These are phyloP conservation scores for Whalleya microplaca DNA, from an alignment of 2,329 filamentous ascomycete genomes.

Conservation along the genomic window DNA sequence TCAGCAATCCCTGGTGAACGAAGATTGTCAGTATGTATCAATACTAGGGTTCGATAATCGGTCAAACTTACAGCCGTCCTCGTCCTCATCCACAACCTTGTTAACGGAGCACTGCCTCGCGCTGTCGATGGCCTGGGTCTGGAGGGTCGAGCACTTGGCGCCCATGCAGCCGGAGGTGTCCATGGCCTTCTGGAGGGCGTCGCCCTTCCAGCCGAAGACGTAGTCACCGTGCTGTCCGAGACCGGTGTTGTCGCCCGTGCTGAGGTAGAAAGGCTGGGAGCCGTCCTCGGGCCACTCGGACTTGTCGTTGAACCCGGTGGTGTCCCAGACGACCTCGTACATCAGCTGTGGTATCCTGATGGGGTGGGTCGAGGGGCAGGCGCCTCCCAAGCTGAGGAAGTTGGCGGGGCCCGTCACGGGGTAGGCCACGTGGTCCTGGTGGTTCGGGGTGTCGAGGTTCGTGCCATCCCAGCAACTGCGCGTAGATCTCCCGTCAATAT, in stretches of 20 bases:
- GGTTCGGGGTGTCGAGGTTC: constrained; percentile 51
- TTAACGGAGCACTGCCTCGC: constrained; percentile 38
- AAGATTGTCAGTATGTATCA: constrained; percentile 3
- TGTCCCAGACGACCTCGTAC: constrained; percentile 53
- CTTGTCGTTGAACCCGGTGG: constrained; percentile 43
- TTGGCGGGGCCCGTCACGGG: constrained; percentile 48
- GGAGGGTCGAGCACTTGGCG: constrained; percentile 39
- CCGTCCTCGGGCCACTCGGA: constrained; percentile 43
- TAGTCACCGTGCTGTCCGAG: constrained; percentile 49
- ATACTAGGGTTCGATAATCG: neutral
- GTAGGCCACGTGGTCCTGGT: constrained; percentile 56
- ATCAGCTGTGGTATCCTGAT: constrained; percentile 51
- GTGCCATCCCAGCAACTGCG: constrained; percentile 57
- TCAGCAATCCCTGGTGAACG: constrained; percentile 30
- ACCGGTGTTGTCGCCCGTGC: constrained; percentile 44
- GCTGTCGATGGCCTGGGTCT: constrained; percentile 39
- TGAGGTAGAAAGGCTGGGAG: constrained; percentile 42
- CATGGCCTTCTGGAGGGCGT: constrained; percentile 40
- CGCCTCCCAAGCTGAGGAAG: constrained; percentile 43
- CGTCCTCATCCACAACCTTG: constrained; percentile 38
- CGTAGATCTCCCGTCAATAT: constrained; percentile 30
- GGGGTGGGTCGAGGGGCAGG: constrained; percentile 38
- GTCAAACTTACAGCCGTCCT: constrained; percentile 40
- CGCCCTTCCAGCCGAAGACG: constrained; percentile 35
- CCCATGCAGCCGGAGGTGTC: constrained; percentile 48